Evolutionary conservation across 495 filamentous ascomycete species (phyloP), one percentile per base, ranked within the genome.

Genomic region (Hypomontagnella monticulosa): DNA sequence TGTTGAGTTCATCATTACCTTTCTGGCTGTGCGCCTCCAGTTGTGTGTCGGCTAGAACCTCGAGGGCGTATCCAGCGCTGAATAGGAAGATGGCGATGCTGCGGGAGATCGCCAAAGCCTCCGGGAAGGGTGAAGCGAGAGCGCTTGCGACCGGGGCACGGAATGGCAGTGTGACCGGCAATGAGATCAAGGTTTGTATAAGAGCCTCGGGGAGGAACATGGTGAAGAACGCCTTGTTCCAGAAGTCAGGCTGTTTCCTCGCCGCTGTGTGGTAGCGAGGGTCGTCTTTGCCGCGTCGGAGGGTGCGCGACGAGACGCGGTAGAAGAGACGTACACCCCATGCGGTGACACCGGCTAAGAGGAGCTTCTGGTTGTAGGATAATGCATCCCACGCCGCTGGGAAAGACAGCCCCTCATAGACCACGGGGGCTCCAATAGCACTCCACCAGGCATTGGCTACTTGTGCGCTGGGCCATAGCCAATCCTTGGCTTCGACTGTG

Each of bases 391-490:
- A 83, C 4, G 83, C 82, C 30, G 73, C 63, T 0, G 54, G 41
- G 2, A 84, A 44, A 0, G 83, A 71, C 32, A 81, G 49, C 1
- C 78, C 75, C 7, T 77, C 61, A 41, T 73, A 66, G 20, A 79
- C 66, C 12, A 84, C 71, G 1, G 73, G 77, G 15, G 73, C 74
- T 34, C 85, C 83, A 48, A 87, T 64, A 37, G 85, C 82, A 51
- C 75, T 81, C 83, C 83, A 85, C 85, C 85, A 88, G 4, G 81
- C 85, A 67, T 85, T 87, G 57, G 76, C 57, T 23, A 87, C 80
- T 67, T 82, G 84, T 15, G 71, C 80, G 2, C 76, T 69, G 0
- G 84, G 82, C 85, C 85, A 88, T 23, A 82, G 66, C 77, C 80
- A 83, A 67, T 88, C 84, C 67, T 88, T 88, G 20, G 80, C 71